Conservation (phyloP, 129 eudicot genomes). For the Tanacetum coccineum region DNA sequence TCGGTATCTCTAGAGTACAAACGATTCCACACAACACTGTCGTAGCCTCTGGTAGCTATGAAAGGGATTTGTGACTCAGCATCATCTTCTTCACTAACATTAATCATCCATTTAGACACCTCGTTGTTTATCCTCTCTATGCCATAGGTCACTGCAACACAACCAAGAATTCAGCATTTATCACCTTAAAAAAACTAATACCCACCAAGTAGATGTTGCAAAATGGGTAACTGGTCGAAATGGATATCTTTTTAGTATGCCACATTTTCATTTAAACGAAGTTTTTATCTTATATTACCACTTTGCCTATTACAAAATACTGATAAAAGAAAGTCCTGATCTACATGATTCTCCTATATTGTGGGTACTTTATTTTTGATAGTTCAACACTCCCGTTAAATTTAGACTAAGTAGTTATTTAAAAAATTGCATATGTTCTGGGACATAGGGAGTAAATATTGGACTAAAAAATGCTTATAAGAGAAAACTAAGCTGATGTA, state of each 20-base stretch:
- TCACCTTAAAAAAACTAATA: not conserved
- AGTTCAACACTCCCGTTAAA: too few species aligned
- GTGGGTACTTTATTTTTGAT: not conserved
- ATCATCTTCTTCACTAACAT: constrained; percentile 36
- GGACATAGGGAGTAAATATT: not conserved
- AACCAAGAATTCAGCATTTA: constrained; percentile 17
- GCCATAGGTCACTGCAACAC: constrained; percentile 76
- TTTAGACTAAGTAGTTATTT: too few species aligned
- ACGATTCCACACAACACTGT: constrained; percentile 98
- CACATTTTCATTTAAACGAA: not conserved
- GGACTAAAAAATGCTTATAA: not conserved
- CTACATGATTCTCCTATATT: constrained; percentile 4
- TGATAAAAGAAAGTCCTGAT: not conserved
- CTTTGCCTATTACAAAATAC: not conserved
- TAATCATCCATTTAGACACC: constrained; percentile 87
- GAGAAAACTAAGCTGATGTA: constrained; percentile 6
- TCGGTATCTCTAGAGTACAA: constrained; percentile 77
- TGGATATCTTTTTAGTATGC: not conserved
- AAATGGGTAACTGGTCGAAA: too few species aligned
- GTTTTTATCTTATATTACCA: not conserved
- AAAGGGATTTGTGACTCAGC: constrained; percentile 52
- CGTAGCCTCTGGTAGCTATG: constrained; percentile 88
- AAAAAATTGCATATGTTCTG: not conserved
- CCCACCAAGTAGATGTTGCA: too few species aligned
- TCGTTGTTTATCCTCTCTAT: constrained; percentile 84